phyloP scores from a whole-genome alignment of 169 alveolate species.

The Eimeria falciformis region DNA sequence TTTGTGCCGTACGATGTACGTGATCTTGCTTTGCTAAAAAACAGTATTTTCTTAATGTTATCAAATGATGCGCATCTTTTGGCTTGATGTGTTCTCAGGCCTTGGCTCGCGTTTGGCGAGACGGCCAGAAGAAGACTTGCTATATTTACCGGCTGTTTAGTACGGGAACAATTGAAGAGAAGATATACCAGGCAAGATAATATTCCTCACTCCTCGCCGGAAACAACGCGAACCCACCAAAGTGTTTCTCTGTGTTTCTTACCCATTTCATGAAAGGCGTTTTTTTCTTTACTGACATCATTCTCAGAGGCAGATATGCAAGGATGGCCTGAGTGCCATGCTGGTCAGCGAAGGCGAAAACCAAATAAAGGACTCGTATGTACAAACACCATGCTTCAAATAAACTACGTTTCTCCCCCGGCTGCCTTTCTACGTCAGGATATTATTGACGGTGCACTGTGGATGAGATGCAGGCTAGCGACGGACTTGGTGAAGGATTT shows the following conservation, averaged over 20 bases:
- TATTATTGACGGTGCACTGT: not conserved
- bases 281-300: not conserved
- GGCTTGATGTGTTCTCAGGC: conserved; percentile 84
- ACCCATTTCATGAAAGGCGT: not conserved
- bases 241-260: not conserved
- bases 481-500: conserved; percentile 83
- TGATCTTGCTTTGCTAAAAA: too few species aligned
- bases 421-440: not conserved
- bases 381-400: not conserved
- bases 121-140: conserved; percentile 97
- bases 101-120: conserved; percentile 98
- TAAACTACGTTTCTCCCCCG: not conserved
- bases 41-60: too few species aligned
- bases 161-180: conserved; percentile 99
- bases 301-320: conserved; percentile 88
- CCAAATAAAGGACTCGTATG: conserved; percentile 81
- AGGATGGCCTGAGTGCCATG: conserved; percentile 86
- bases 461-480: conserved; percentile 76
- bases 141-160: conserved; percentile 96
- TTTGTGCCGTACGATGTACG: too few species aligned
- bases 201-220: not conserved
- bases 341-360: conserved; percentile 83
- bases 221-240: conserved; percentile 52
- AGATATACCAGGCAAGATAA: conserved; percentile 90
- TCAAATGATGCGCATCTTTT: not conserved